These are phyloP conservation scores for Monosporascus ibericus DNA, from an alignment of 2,329 filamentous ascomycete species.

Conservation along the genomic window DNA sequence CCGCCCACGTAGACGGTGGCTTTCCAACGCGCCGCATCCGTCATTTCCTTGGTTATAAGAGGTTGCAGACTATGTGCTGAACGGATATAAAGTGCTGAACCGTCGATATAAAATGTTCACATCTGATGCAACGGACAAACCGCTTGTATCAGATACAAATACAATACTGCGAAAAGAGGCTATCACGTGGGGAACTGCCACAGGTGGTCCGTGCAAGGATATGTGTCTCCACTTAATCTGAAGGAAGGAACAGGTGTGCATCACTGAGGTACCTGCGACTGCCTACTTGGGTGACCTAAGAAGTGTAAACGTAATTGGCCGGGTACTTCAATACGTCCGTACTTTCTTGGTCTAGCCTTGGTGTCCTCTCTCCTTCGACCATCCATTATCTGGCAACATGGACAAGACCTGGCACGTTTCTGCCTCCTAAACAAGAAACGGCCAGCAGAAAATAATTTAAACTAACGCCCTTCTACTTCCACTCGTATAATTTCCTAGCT, in stretches of 20 bases:
- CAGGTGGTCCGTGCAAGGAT: background rate
- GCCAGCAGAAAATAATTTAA: background rate
- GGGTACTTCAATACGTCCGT: background rate
- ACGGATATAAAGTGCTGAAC: slow-evolving; percentile 1
- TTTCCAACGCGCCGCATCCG: slow-evolving; percentile 78
- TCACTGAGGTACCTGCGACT: background rate
- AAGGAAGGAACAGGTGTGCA: background rate
- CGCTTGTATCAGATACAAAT: background rate
- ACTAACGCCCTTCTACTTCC: background rate
- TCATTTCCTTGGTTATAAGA: slow-evolving; percentile 47
- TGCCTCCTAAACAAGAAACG: background rate
- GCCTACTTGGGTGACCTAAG: no score
- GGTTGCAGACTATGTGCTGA: slow-evolving; percentile 1
- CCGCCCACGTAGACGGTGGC: slow-evolving; percentile 90
- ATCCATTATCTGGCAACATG: background rate
- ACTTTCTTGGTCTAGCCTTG: background rate
- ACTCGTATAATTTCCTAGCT: slow-evolving; percentile 19
- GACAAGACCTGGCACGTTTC: background rate
- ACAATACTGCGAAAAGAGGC: background rate
- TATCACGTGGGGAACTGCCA: background rate
- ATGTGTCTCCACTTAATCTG: background rate
- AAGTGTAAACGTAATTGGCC: no score
- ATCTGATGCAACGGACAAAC: no score
- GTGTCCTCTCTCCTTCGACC: background rate
- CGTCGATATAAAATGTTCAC: background rate